Base-by-base conservation (phyloP, 306 rosid genomes). In the Cicer cuneatum region DNA sequence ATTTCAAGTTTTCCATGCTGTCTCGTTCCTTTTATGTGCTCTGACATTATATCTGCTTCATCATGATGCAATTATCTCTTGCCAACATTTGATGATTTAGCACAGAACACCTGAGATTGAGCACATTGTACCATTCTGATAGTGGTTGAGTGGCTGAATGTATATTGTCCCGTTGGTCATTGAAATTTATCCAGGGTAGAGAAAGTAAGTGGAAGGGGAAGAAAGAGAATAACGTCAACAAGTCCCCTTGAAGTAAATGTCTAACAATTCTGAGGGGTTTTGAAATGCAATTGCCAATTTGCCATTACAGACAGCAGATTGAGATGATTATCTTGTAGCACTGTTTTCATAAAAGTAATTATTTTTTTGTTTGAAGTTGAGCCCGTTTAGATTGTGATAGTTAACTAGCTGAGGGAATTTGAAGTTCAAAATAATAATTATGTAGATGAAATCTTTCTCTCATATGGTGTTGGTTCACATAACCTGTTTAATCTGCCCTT, bases 41-140 rank as follows among this genome's bases (percentile, higher is more conserved):
- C 43, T 24, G 47, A 53, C 54, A 59, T 59, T 14, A 33, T 53
- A 40, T 57, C 64, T 45, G 67, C 65, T 49, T 75, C 80, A 67
- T 68, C 16, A 24, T 66, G 68, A 42, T 79, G 78, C 81, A 49
- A n/a, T 49, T 45, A 52, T 57, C 56, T 80, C 64, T 33, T 9
- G 39, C 53, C 46, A 69, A 19, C 69, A 16, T 54, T 0, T 39
- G 46, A 84, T 64, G 80, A 47, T 64, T 66, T 33, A 38, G 45
- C 78, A 14, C 66, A 40, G 61, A 74, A 16, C 45, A 53, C 37
- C 64, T 57, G 63, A 64, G 70, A 41, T 76, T 45, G 68, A 49
- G 41, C 45, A 37, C 45, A 37, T 42, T 21, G 15, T 40, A 11
- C 74, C n/a, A 49, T 66, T 75, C 40, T 53, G 63, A 13, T 64